Evolutionary conservation across 352 stramenopile species (phyloP), one percentile per base, ranked within the genome.

Genomic region (Pythium pyrilobum): DNA sequence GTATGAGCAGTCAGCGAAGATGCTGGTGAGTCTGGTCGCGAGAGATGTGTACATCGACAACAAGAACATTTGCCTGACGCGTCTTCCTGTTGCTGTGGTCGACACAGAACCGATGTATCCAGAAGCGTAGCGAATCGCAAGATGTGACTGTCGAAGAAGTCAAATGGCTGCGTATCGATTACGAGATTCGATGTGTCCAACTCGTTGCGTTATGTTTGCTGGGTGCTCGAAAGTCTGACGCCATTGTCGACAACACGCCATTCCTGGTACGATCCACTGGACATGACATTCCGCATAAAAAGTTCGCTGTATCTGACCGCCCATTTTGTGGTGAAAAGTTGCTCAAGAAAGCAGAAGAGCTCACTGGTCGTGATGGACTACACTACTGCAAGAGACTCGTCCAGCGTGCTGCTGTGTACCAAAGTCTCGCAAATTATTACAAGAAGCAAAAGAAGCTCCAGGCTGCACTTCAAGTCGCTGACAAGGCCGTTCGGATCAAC

Each of bases 371-470:
- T 23, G 71, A 85, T 37, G 77, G 77, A 36, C 46, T 89, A 1
- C 69, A 82, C 16, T 89, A 89, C 44, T 85, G 74, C 46, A 89
- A 87, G 49, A 72, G 80, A 9, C 52, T 71, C 2, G 57, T 85
- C 5, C 78, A 87, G 29, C 75, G 78, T 11, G 73, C 65, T 49
- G 69, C 69, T 11, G 71, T 89, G 3, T 87, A 83, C 36, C 74
- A 87, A 27, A 76, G 76, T 24, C 62, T 89, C 12, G 73, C 78
- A 3, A 81, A 77, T 33, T 76, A 89, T 57, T 89, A 83, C 74
- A 89, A 87, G 64, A 84, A 79, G 56, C 73, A 82, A 53, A 86
- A 87, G 47, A 89, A 89, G 32, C 74, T 80, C 16, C 72, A 89
- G 28, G 78, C 75, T 5, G 75, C 75, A 8, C 63, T 89, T 1